A percentile compares a stretch with the other conserved stretches of the same genome.
phyloP scores from a whole-genome alignment of 192 early-diverging fungal species.

The Entophlyctis helioformis region DNA sequence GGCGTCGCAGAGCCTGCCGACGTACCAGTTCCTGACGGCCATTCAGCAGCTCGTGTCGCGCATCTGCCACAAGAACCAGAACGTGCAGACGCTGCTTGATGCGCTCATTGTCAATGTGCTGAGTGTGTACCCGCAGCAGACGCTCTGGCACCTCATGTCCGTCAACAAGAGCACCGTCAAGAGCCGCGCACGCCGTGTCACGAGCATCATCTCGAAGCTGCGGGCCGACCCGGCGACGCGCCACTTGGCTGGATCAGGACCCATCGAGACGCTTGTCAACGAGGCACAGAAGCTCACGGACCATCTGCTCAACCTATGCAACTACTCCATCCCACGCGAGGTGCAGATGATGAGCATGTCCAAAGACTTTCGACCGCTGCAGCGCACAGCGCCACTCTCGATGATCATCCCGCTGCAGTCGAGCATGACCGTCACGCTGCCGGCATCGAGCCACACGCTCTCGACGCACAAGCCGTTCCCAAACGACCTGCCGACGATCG shows the following conservation, averaged over 20 bases:
- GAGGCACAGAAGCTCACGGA: conserved; percentile 56
- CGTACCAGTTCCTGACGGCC: conserved; percentile 63
- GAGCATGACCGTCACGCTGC: conserved; percentile 60
- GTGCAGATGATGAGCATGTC: conserved; percentile 56
- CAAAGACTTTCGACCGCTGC: conserved; percentile 45
- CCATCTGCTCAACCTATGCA: conserved; percentile 66
- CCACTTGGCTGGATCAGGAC: background rate
- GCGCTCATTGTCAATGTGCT: conserved; percentile 58
- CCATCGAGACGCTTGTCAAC: conserved; percentile 7
- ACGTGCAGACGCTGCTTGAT: conserved; percentile 57
- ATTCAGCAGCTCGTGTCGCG: conserved; percentile 81
- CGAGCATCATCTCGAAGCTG: conserved; percentile 55
- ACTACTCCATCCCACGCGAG: conserved; percentile 40
- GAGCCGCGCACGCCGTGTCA: conserved; percentile 47
- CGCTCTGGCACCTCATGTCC: conserved; percentile 77
- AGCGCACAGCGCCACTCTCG: conserved; percentile 35
- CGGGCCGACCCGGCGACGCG: conserved; percentile 11
- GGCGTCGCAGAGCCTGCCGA: conserved; percentile 44
- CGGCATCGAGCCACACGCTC: conserved; percentile 21
- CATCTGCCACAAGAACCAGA: conserved; percentile 60
- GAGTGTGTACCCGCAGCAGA: conserved; percentile 64
- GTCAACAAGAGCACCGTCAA: conserved; percentile 56
- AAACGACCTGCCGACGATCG: conserved; percentile 44
- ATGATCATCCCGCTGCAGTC: conserved; percentile 70
- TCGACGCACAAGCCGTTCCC: conserved; percentile 55